phyloP scores from a whole-genome alignment of 495 filamentous ascomycete species.

The Penicillium cataractarum region DNA sequence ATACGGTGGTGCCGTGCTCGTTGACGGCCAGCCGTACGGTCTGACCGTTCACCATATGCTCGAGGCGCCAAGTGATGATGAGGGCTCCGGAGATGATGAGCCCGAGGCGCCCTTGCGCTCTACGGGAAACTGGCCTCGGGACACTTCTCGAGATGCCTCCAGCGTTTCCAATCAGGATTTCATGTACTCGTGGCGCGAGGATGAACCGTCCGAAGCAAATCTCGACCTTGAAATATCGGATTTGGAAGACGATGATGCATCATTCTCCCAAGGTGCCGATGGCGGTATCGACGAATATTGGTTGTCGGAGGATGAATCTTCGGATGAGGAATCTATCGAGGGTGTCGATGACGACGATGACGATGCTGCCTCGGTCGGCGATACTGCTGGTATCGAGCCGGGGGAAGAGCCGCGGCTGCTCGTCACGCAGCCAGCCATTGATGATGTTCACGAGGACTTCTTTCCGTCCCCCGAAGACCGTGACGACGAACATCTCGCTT shows the following conservation, averaged over 20 bases:
- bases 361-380: constrained; percentile 70
- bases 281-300: constrained; percentile 42
- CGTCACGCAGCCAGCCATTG: constrained; percentile 85
- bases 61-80: constrained; percentile 73
- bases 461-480: constrained; percentile 65
- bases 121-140: constrained; percentile 37
- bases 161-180: constrained; percentile 26
- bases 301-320: constrained; percentile 52
- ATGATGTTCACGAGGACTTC: constrained; percentile 81
- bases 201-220: constrained; percentile 37
- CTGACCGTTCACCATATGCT: constrained; percentile 97
- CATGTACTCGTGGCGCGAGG: constrained; percentile 38
- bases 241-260: constrained; percentile 48
- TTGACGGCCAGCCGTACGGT: constrained; percentile 82
- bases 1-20: constrained; percentile 82
- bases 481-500: constrained; percentile 74
- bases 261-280: constrained; percentile 34
- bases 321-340: constrained; percentile 48
- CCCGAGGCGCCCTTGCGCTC: constrained; percentile 39
- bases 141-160: constrained; percentile 23
- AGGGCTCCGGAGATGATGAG: constrained; percentile 40
- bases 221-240: constrained; percentile 55
- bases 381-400: constrained; percentile 78
- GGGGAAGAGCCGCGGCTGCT: constrained; percentile 71
- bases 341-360: constrained; percentile 58